Evolutionary conservation across 768 basidiomycete genomes (phyloP).

Genomic region (Boletus insuetus): DNA sequence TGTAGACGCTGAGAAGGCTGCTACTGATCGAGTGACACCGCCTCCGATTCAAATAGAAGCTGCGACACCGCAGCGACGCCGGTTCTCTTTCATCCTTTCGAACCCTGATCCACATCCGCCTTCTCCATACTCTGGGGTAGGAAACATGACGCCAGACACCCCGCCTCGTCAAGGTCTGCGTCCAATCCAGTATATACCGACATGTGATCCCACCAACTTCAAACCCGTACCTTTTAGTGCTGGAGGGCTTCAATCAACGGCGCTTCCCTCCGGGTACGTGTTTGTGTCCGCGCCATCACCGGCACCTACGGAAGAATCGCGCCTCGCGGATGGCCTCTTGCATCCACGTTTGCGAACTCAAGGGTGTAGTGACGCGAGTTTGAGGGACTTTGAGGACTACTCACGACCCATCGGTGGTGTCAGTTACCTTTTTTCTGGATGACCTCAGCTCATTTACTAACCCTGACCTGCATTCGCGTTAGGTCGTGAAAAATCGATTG

Average conservation of each 20-base stretch:
- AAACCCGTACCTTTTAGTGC: background rate
- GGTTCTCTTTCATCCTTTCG: slow-evolving; percentile 31
- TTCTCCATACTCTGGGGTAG: slow-evolving; percentile 15
- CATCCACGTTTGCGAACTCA: slow-evolving; percentile 27
- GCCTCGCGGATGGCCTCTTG: slow-evolving; percentile 27
- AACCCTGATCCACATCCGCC: slow-evolving; percentile 29
- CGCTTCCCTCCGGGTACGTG: slow-evolving; percentile 4
- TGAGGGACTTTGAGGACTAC: slow-evolving; percentile 34
- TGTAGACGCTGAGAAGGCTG: slow-evolving; percentile 14
- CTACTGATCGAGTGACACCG: slow-evolving; percentile 5
- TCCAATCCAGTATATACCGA: background rate
- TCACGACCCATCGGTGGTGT: slow-evolving; percentile 34
- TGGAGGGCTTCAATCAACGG: background rate
- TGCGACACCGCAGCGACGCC: slow-evolving; percentile 19
- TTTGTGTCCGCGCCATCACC: slow-evolving; percentile 19
- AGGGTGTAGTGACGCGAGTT: slow-evolving; percentile 25
- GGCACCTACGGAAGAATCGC: slow-evolving; percentile 26
- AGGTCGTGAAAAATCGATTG: slow-evolving; percentile 32
- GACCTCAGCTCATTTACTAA: background rate
- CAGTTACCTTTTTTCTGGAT: background rate
- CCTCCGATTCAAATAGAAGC: slow-evolving; percentile 14
- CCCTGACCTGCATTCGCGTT: background rate
- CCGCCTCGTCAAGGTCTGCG: background rate
- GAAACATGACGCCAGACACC: background rate
- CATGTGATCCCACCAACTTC: background rate